Conservation (phyloP, 768 basidiomycete genomes). For the Trametes coccinea region DNA sequence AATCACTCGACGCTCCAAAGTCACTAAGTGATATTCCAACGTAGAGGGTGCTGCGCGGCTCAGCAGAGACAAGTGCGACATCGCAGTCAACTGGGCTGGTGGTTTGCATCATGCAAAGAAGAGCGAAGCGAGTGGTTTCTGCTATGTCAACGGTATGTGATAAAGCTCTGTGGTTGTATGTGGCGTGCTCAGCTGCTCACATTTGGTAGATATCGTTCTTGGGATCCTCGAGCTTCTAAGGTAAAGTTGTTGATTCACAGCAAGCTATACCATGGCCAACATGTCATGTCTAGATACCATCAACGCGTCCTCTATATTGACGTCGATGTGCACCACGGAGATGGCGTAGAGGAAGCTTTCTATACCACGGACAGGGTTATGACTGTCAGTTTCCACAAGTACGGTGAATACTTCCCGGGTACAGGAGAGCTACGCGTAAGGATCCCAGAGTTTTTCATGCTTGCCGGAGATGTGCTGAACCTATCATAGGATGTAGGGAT, state of each 20-base stretch:
- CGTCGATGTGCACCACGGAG: conserved; percentile 98
- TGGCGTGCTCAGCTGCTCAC: background rate
- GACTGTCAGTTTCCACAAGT: conserved; percentile 98
- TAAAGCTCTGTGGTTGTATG: background rate
- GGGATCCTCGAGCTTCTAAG: conserved; percentile 93
- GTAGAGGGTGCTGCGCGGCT: conserved; percentile 95
- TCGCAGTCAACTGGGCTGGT: conserved; percentile 99
- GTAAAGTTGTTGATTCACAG: conserved; percentile 38
- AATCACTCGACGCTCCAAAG: background rate
- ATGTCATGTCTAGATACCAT: conserved; percentile 66
- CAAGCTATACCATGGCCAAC: background rate
- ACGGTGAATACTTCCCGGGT: conserved; percentile 98
- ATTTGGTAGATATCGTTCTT: conserved; percentile 84
- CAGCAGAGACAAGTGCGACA: conserved; percentile 96
- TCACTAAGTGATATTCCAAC: background rate
- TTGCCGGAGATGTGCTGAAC: too few relatives aligned
- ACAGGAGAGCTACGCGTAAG: conserved; percentile 93
- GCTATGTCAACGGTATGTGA: conserved; percentile 90
- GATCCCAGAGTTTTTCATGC: conserved; percentile 8
- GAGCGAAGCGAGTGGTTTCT: conserved; percentile 98
- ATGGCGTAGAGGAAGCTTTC: conserved; percentile 99
- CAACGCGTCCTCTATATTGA: conserved; percentile 95
- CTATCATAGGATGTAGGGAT: conserved; percentile 80
- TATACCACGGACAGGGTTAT: conserved; percentile 99
- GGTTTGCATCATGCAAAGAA: conserved; percentile 99